Base-by-base conservation (phyloP, 257 asterid species). In the Gardenia jasminoides region DNA sequence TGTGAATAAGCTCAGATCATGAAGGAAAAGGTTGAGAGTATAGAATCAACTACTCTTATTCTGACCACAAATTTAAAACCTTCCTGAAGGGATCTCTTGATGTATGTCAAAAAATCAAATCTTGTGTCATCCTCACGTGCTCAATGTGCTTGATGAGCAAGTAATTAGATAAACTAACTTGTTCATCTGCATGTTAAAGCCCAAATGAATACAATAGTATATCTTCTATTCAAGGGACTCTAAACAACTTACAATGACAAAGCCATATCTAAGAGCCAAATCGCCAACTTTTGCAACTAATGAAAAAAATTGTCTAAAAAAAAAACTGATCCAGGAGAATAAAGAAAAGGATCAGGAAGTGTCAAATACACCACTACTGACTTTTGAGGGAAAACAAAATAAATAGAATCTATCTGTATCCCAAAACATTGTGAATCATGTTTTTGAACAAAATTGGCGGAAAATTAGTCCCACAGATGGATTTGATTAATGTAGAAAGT, bases 41-140 rank as follows among this genome's bases (percentile, higher is more conserved):
- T 19, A 7, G 46, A 61, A 61, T 61, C 24, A 2, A 75, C 85
- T 9, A 52, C 93, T 98, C 98, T 94, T 20, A 94, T 94, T 75
- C 98, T 94, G 20, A 91, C 98, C 1, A 94, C 98, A 11, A 93
- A 95, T 87, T 89, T 94, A 87, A 94, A 94, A 78, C 93, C 99
- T 82, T 93, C 93, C 72, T 94, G 98, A 6, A 94, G 89, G 47
- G 98, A 90, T 85, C 98, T 83, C 30, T 87, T 89, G 75, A 94
- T 94, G 74, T 94, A 94, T 81, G 89, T 87, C 64, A 89, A 97
- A 44, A 94, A 94, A 85, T 94, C 84, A 36, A 94, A 94, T 44
- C 73, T 80, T 17, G 81, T 72, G 44, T 89, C 92, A 83, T 90
- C 88, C 54, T 88, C 91, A 17, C 97, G 97, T 74, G 95, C 94